These are phyloP conservation scores for Cutaneotrichosporon spelunceum DNA, from an alignment of 1,284 basidiomycete genomes.

Conservation along the genomic window DNA sequence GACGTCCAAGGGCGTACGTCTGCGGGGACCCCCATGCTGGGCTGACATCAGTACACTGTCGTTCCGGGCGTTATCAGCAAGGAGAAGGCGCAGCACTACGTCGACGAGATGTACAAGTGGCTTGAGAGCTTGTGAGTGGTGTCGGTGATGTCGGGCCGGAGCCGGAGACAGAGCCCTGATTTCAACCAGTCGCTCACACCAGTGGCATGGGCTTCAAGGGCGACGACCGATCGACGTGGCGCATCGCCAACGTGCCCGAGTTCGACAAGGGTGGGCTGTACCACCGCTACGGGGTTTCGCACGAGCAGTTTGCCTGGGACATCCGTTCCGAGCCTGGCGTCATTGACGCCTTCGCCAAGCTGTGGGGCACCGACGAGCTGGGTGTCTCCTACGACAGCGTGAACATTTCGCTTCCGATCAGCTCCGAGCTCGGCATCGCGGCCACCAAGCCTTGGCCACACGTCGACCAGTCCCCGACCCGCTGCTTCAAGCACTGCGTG, in stretches of 20 bases:
- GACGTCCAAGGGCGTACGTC: slow-evolving; percentile 33
- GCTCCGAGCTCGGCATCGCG: slow-evolving; percentile 29
- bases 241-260: slow-evolving; percentile 41
- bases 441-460: slow-evolving; percentile 45
- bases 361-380: slow-evolving; percentile 52
- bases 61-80: slow-evolving; percentile 41
- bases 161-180: not conserved
- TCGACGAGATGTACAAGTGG: slow-evolving; percentile 44
- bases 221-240: slow-evolving; percentile 48
- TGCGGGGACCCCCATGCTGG: not conserved
- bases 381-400: slow-evolving; percentile 46
- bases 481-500: slow-evolving; percentile 48
- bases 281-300: slow-evolving; percentile 42
- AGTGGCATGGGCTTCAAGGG: slow-evolving; percentile 44
- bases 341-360: slow-evolving; percentile 44
- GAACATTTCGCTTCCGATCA: slow-evolving; percentile 48
- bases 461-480: slow-evolving; percentile 47
- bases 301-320: slow-evolving; percentile 52
- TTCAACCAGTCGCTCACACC: not conserved
- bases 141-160: not conserved
- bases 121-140: slow-evolving; percentile 37
- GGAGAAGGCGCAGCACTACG: slow-evolving; percentile 41
- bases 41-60: slow-evolving; percentile 39
- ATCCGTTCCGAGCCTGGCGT: slow-evolving; percentile 46
- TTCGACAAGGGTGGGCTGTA: slow-evolving; percentile 43